Conservation (phyloP, 768 basidiomycete species). For the Russula vinacea region DNA sequence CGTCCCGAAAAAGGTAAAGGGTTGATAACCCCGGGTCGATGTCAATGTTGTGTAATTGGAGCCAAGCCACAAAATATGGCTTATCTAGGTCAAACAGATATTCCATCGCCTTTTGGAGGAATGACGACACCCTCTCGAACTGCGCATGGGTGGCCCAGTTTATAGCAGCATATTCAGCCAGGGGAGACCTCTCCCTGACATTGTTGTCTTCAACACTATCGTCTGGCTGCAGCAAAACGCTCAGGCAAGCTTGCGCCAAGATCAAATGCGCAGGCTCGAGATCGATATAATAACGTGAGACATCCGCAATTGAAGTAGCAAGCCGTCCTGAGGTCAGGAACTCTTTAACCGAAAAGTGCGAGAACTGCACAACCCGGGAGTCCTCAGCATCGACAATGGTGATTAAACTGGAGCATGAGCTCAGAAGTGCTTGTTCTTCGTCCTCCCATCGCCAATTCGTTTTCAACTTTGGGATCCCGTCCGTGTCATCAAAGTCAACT, state of each 20-base stretch:
- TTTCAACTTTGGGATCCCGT: background rate
- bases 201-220: background rate
- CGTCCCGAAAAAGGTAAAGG: background rate
- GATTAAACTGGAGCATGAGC: constrained; percentile 1
- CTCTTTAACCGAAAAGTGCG: constrained; percentile 12
- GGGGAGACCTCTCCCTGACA: background rate
- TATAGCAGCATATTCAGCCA: background rate
- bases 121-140: background rate
- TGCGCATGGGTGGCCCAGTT: background rate
- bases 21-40: background rate
- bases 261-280: background rate
- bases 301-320: background rate
- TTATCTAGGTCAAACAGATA: background rate
- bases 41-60: background rate
- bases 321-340: constrained; percentile 6
- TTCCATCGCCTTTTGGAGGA: background rate
- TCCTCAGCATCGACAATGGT: background rate
- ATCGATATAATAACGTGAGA: constrained; percentile 2
- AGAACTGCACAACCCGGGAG: constrained; percentile 7
- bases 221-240: background rate
- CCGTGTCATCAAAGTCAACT: background rate
- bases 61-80: background rate
- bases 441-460: background rate
- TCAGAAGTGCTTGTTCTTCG: constrained; percentile 3
- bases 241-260: background rate